phyloP scores from a whole-genome alignment of 2,329 filamentous ascomycete genomes.

The Helotiales sp. region DNA sequence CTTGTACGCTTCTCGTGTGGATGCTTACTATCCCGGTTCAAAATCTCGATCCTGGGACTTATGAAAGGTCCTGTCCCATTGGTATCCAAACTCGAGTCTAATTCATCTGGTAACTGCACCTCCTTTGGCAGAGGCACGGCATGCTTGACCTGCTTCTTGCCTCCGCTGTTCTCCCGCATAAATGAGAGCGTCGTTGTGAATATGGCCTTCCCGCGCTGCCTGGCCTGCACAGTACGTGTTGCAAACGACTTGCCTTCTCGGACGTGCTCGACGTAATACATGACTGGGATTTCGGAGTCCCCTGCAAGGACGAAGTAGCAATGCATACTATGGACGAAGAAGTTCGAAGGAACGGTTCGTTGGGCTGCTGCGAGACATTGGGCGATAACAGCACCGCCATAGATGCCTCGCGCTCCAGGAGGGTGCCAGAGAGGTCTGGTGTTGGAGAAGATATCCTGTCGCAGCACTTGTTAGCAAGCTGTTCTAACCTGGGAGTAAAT shows the following conservation, averaged over 20 bases:
- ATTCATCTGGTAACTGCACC: constrained; percentile 48
- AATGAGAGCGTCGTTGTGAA: constrained; percentile 97
- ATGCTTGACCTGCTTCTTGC: constrained; percentile 64
- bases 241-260: constrained; percentile 88
- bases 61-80: constrained; percentile 57
- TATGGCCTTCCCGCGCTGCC: constrained; percentile 86
- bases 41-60: constrained; percentile 59
- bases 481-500: background rate
- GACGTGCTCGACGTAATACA: constrained; percentile 95
- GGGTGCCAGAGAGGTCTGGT: constrained; percentile 91
- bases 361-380: constrained; percentile 89
- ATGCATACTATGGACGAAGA: constrained; percentile 94
- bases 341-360: constrained; percentile 79
- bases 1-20: constrained; percentile 71
- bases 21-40: constrained; percentile 55
- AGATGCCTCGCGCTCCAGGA: constrained; percentile 88
- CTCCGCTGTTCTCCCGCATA: constrained; percentile 66
- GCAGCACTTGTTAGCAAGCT: constrained; percentile 22
- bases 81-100: constrained; percentile 42
- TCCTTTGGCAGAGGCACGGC: constrained; percentile 61
- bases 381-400: constrained; percentile 90
- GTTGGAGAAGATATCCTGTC: constrained; percentile 90
- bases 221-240: constrained; percentile 93
- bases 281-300: constrained; percentile 79
- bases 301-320: constrained; percentile 98